These are phyloP conservation scores for Fragilaria crotonensis DNA, from an alignment of 108 stramenopile genomes.

Conservation along the genomic window DNA sequence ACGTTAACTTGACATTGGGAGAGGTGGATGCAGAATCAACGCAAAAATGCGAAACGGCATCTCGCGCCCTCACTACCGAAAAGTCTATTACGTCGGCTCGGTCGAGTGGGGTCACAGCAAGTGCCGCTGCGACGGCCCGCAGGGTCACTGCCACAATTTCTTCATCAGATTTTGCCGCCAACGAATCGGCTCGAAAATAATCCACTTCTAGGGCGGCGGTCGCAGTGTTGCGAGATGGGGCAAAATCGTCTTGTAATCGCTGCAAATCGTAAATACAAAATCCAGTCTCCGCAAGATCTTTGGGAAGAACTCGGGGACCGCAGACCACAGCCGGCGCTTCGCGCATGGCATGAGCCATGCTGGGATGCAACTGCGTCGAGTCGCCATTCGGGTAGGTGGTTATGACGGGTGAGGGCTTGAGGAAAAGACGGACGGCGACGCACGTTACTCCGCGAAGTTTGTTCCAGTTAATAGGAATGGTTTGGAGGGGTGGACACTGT, in stretches of 20 bases:
- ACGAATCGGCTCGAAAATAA: constrained; percentile 68
- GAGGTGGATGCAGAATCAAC: constrained; percentile 47
- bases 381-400: constrained; percentile 25
- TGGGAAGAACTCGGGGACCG: constrained; percentile 55
- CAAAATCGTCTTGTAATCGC: constrained; percentile 63
- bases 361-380: constrained; percentile 25
- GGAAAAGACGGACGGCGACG: constrained; percentile 67
- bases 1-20: constrained; percentile 39
- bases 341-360: constrained; percentile 49
- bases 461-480: constrained; percentile 36
- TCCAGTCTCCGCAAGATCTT: constrained; percentile 60
- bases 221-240: constrained; percentile 3
- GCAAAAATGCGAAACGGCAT: constrained; percentile 77
- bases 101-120: constrained; percentile 33
- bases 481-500: constrained; percentile 40
- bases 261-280: constrained; percentile 83
- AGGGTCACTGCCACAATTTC: constrained; percentile 42
- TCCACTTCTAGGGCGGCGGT: constrained; percentile 65
- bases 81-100: constrained; percentile 27
- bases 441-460: constrained; percentile 75
- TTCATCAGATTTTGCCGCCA: constrained; percentile 44
- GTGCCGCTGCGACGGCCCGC: constrained; percentile 45
- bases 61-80: constrained; percentile 53
- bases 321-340: constrained; percentile 74
- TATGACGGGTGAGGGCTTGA: constrained; percentile 24